phyloP scores from a whole-genome alignment of 305 asterid genomes.

The Fraxinus nigra region DNA sequence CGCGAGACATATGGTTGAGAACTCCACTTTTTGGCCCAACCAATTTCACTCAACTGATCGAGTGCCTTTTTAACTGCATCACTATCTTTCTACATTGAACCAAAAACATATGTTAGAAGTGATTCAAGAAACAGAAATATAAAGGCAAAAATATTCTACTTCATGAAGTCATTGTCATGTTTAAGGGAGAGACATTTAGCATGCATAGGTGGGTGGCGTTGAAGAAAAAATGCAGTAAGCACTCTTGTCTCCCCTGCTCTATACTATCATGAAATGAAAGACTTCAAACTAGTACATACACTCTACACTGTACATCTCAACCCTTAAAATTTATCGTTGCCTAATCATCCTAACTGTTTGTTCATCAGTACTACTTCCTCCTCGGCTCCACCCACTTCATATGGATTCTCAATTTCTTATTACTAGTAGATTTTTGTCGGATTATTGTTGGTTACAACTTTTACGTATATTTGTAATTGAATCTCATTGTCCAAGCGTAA shows the following conservation, averaged over 20 bases:
- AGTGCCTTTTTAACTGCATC: conserved; percentile 77
- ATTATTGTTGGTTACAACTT: not conserved
- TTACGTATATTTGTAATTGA: not conserved
- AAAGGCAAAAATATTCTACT: not conserved
- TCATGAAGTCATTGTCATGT: not conserved
- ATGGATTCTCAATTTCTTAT: not conserved
- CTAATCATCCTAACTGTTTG: not conserved
- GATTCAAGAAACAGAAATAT: conserved; percentile 6
- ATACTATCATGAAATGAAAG: not conserved
- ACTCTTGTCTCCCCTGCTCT: not conserved
- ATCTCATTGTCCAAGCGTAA: not conserved
- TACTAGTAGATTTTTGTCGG: not conserved
- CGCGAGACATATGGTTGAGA: conserved; percentile 92
- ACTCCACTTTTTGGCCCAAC: conserved; percentile 89
- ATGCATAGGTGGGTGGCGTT: not conserved
- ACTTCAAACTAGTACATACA: not conserved
- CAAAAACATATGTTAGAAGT: not conserved
- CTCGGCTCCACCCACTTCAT: not conserved
- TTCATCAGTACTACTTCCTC: not conserved
- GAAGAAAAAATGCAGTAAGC: not conserved
- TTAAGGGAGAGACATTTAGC: not conserved
- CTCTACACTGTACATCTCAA: not conserved
- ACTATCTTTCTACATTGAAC: conserved; percentile 67
- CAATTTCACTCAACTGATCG: conserved; percentile 69
- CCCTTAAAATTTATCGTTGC: not conserved